Conservation (phyloP, 2,329 filamentous ascomycete genomes). For the Teratosphaeria zuluensis region DNA sequence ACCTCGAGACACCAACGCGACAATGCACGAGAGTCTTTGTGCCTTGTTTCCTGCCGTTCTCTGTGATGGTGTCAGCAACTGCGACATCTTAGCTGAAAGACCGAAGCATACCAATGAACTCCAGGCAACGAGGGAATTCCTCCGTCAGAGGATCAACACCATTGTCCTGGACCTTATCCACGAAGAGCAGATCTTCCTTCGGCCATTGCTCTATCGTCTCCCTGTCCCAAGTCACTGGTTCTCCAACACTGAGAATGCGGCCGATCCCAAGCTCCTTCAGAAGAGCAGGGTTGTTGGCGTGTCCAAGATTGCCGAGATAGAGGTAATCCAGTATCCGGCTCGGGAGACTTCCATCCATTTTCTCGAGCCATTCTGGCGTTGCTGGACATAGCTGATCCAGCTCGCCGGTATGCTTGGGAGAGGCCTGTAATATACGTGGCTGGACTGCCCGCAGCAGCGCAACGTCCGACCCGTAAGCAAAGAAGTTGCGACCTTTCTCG, state of each 20-base stretch:
- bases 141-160: slow-evolving; percentile 84
- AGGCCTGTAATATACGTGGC: slow-evolving; percentile 62
- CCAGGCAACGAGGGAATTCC: slow-evolving; percentile 75
- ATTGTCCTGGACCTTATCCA: slow-evolving; percentile 89
- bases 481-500: slow-evolving; percentile 79
- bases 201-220: slow-evolving; percentile 63
- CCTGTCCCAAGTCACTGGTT: slow-evolving; percentile 72
- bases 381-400: slow-evolving; percentile 43
- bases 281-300: slow-evolving; percentile 87
- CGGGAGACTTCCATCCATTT: slow-evolving; percentile 82
- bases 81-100: background rate
- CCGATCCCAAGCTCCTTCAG: slow-evolving; percentile 70
- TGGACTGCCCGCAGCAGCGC: slow-evolving; percentile 69
- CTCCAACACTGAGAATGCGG: slow-evolving; percentile 85
- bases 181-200: slow-evolving; percentile 63
- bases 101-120: slow-evolving; percentile 74
- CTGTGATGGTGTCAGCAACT: slow-evolving; percentile 37
- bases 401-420: slow-evolving; percentile 44
- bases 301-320: slow-evolving; percentile 87
- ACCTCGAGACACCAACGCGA: slow-evolving; percentile 87
- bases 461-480: slow-evolving; percentile 88
- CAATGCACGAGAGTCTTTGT: slow-evolving; percentile 91
- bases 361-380: slow-evolving; percentile 70
- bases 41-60: slow-evolving; percentile 64
- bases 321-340: slow-evolving; percentile 86